phyloP scores from a whole-genome alignment of 345 rosid genomes.

The Salix dunnii region DNA sequence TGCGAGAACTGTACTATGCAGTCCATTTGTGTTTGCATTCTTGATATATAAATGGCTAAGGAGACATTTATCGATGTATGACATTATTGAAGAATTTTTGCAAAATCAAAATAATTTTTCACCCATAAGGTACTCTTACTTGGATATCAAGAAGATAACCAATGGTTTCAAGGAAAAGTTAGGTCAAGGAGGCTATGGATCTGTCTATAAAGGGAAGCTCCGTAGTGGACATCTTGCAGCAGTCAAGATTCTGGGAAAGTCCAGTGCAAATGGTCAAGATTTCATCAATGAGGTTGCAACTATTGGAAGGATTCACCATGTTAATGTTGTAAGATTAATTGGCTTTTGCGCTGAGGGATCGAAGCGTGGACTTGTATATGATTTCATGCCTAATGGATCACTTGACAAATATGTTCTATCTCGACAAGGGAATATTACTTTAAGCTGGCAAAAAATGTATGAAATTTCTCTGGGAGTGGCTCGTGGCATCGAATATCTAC shows the following conservation, averaged over 20 bases:
- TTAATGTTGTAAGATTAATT: constrained; percentile 6
- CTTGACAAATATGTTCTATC: constrained; percentile 1
- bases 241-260: too few relatives aligned
- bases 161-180: constrained; percentile 15
- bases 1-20: background rate
- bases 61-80: constrained; percentile 13
- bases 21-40: background rate
- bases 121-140: constrained; percentile 20
- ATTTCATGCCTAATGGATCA: constrained; percentile 16
- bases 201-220: constrained; percentile 18
- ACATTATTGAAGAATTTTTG: constrained; percentile 6
- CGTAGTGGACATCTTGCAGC: constrained; percentile 10
- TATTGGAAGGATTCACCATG: background rate
- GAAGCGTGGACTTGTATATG: constrained; percentile 6
- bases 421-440: background rate
- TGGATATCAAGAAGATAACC: constrained; percentile 9
- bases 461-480: constrained; percentile 13
- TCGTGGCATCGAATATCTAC: constrained; percentile 16
- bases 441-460: constrained; percentile 11
- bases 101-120: constrained; percentile 4
- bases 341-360: constrained; percentile 13
- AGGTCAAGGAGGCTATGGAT: constrained; percentile 18
- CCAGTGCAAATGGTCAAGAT: too few relatives aligned
- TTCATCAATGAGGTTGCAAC: too few relatives aligned
- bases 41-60: constrained; percentile 13